Conservation (phyloP, 2,329 filamentous ascomycete species). For the Fusarium goolgardi region DNA sequence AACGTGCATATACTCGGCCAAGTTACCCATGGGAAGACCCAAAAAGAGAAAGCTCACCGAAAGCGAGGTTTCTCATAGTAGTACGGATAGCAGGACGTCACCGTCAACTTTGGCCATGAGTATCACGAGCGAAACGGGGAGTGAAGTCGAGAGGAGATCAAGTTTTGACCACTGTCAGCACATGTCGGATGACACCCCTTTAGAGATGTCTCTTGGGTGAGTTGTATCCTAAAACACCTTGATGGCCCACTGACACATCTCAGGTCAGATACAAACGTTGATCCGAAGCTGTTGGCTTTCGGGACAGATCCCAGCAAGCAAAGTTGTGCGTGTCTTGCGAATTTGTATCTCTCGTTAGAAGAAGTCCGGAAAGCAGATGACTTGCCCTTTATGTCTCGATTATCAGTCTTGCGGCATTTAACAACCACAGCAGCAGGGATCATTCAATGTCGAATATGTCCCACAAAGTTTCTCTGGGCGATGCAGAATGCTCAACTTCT, state of each 20-base stretch:
- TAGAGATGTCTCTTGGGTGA: conserved; percentile 35
- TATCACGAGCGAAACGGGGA: conserved; percentile 13
- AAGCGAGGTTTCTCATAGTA: conserved; percentile 21
- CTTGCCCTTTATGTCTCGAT: conserved; percentile 31
- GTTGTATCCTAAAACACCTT: neutral
- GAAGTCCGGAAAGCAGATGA: conserved; percentile 41
- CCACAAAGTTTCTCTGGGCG: conserved; percentile 44
- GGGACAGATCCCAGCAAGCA: conserved; percentile 25
- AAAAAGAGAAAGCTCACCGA: conserved; percentile 42
- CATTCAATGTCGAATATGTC: conserved; percentile 41
- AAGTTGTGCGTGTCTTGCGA: conserved; percentile 43
- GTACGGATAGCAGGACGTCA: conserved; percentile 15
- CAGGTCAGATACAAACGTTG: conserved; percentile 37
- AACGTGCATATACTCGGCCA: conserved; percentile 40
- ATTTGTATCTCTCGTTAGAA: conserved; percentile 42
- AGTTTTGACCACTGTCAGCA: conserved; percentile 31
- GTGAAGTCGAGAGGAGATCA: conserved; percentile 15
- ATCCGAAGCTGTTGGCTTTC: conserved; percentile 20
- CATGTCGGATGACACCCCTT: conserved; percentile 13
- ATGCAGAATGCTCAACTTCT: conserved; percentile 46
- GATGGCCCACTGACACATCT: conserved; percentile 18
- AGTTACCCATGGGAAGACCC: conserved; percentile 44
- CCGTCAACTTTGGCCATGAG: conserved; percentile 21
- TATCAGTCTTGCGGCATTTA: conserved; percentile 35
- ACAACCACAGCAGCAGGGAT: conserved; percentile 28